Percentiles rank a stretch among this genome's conserved stretches.
phyloP scores from a whole-genome alignment of 2,329 filamentous ascomycete genomes.

The Ceratocystis cubensis region DNA sequence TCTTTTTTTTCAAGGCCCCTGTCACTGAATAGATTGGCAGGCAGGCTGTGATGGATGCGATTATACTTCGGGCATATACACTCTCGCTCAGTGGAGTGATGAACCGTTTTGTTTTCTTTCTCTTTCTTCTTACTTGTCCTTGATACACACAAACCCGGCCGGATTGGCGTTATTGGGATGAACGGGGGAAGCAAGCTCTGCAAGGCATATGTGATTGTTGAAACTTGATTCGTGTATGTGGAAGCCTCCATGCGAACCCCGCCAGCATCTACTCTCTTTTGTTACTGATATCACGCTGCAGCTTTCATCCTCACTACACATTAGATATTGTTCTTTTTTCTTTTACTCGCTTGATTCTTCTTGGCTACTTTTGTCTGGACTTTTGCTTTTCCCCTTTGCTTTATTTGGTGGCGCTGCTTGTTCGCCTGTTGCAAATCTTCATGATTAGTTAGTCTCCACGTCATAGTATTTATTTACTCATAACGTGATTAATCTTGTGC shows the following conservation, averaged over 20 bases:
- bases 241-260: neutral
- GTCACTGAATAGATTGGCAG: conserved; percentile 8
- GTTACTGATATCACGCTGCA: neutral
- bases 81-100: neutral
- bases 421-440: neutral
- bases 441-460: neutral
- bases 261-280: neutral
- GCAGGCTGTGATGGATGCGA: conserved; percentile 1
- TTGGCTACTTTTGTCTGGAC: neutral
- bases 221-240: neutral
- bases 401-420: neutral
- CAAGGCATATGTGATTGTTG: neutral
- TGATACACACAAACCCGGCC: neutral
- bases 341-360: neutral
- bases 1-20: conserved; percentile 1
- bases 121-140: conserved; percentile 1
- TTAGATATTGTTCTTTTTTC: conserved; percentile 10
- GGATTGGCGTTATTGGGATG: neutral
- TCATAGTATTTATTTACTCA: neutral
- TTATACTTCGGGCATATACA: conserved; percentile 6
- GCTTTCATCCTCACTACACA: neutral
- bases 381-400: conserved; percentile 4
- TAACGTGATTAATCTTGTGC: neutral
- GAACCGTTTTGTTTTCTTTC: conserved; percentile 2
- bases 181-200: neutral